Conservation (phyloP, 2,329 filamentous ascomycete species). For the Bipolaris cookei region DNA sequence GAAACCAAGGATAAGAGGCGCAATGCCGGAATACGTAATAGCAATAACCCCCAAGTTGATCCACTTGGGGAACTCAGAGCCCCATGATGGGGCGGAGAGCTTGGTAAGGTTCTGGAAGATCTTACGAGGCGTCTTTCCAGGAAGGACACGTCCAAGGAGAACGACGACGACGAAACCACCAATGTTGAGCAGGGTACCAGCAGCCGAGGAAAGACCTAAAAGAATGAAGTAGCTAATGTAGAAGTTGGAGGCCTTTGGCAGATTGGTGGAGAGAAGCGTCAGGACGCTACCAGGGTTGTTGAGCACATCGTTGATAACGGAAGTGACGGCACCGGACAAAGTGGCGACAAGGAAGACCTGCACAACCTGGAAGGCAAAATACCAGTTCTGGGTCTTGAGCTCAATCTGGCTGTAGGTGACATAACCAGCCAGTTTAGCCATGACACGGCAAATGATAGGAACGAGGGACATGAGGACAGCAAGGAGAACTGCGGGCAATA, state of each 20-base stretch:
- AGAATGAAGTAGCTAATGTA: constrained; percentile 95
- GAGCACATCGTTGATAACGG: constrained; percentile 61
- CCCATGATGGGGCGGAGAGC: constrained; percentile 54
- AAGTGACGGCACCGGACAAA: constrained; percentile 76
- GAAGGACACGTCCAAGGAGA: constrained; percentile 71
- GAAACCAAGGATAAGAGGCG: constrained; percentile 57
- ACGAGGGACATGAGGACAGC: constrained; percentile 54
- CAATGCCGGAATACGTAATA: constrained; percentile 57
- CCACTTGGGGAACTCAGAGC: constrained; percentile 56
- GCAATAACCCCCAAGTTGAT: constrained; percentile 54
- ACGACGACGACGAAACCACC: constrained; percentile 82
- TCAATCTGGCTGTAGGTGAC: constrained; percentile 55
- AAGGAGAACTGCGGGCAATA: constrained; percentile 53
- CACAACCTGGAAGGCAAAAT: constrained; percentile 91
- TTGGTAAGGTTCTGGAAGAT: constrained; percentile 54
- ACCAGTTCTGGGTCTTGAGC: constrained; percentile 86
- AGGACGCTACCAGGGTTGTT: constrained; percentile 67
- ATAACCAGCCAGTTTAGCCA: constrained; percentile 49
- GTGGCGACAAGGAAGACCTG: constrained; percentile 93
- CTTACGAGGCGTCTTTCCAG: constrained; percentile 55
- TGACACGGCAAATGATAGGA: constrained; percentile 51
- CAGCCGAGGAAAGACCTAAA: constrained; percentile 65
- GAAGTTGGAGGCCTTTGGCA: constrained; percentile 90
- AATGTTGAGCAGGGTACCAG: constrained; percentile 70
- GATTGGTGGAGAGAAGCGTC: constrained; percentile 69